phyloP scores from a whole-genome alignment of 495 filamentous ascomycete species.

The Jackrogersella minutella region DNA sequence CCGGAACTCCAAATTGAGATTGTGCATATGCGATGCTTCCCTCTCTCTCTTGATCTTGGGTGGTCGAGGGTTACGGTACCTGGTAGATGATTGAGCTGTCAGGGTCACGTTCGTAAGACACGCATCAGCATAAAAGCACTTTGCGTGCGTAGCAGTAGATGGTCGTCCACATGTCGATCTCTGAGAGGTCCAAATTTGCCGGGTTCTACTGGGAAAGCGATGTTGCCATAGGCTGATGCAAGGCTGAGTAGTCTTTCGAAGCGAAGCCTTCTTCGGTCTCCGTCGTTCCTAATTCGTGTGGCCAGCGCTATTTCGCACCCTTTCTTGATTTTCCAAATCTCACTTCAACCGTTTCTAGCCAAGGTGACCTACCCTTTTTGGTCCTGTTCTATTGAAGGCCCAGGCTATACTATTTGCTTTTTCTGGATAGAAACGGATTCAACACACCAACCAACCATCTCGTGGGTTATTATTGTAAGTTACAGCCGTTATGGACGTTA shows the following conservation, averaged over 20 bases:
- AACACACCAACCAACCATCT: neutral
- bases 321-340: slow-evolving; percentile 18
- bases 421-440: no score
- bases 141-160: slow-evolving; percentile 25
- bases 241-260: slow-evolving; percentile 31
- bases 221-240: slow-evolving; percentile 39
- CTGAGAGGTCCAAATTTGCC: slow-evolving; percentile 49
- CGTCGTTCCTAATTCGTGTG: slow-evolving; percentile 30
- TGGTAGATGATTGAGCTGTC: slow-evolving; percentile 33
- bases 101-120: slow-evolving; percentile 43
- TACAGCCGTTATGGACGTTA: no score
- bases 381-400: slow-evolving; percentile 18
- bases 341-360: slow-evolving; percentile 15
- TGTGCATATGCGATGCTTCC: slow-evolving; percentile 38
- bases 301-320: slow-evolving; percentile 5
- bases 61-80: slow-evolving; percentile 9
- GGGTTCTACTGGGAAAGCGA: slow-evolving; percentile 29
- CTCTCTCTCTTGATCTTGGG: neutral
- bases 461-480: no score
- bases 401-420: slow-evolving; percentile 15
- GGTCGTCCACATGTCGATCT: slow-evolving; percentile 47
- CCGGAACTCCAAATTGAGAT: slow-evolving; percentile 26
- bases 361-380: slow-evolving; percentile 10
- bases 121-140: slow-evolving; percentile 33
- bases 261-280: slow-evolving; percentile 8